Evolutionary conservation across 805 yeast genomes (phyloP).

Genomic region (Candida chilensis): DNA sequence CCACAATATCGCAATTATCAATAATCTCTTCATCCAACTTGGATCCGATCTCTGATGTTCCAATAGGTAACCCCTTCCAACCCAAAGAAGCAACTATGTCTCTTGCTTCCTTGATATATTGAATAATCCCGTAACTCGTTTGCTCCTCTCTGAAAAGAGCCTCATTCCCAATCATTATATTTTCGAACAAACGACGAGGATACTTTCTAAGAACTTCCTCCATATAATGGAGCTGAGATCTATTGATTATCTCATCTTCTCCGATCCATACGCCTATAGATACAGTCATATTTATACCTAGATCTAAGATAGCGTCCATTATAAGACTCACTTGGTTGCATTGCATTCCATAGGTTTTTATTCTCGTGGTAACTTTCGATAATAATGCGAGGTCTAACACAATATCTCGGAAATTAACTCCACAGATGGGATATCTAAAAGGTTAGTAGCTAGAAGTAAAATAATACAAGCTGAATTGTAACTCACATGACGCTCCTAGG

Average conservation of each 20-base stretch:
- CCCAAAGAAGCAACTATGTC: constrained; percentile 20
- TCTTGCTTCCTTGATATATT: constrained; percentile 32
- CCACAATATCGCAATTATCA: constrained; percentile 42
- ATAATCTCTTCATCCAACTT: constrained; percentile 27
- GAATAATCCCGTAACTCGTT: constrained; percentile 21
- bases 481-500: constrained; percentile 38
- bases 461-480: too few species aligned
- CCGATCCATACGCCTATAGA: constrained; percentile 61
- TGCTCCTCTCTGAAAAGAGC: constrained; percentile 47
- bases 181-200: constrained; percentile 37
- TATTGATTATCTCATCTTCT: constrained; percentile 29
- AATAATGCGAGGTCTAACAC: constrained; percentile 46
- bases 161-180: constrained; percentile 55
- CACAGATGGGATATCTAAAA: constrained; percentile 37
- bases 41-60: constrained; percentile 54
- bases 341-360: constrained; percentile 53
- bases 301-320: constrained; percentile 39
- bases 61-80: constrained; percentile 37
- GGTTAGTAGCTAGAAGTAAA: constrained; percentile 1
- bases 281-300: constrained; percentile 45
- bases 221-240: constrained; percentile 35
- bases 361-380: constrained; percentile 47
- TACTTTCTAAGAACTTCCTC: constrained; percentile 26
- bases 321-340: constrained; percentile 47
- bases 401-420: constrained; percentile 35